Percentiles rank a stretch among this genome's conserved stretches.
phyloP scores from a whole-genome alignment of 768 basidiomycete species.

The Daedaleopsis nitida region DNA sequence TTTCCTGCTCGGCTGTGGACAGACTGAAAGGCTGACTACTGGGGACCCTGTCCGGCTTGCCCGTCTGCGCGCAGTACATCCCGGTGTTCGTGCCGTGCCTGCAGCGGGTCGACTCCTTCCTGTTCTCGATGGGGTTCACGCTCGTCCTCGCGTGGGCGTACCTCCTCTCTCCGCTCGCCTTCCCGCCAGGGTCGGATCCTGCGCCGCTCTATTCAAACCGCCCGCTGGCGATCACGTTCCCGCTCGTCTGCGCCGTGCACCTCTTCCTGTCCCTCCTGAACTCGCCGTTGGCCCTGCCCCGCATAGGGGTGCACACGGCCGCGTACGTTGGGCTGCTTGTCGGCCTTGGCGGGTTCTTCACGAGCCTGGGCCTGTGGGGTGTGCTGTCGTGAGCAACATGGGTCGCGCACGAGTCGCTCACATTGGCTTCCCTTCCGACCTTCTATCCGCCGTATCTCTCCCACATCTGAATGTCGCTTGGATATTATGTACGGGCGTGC shows the following conservation, averaged over 20 bases:
- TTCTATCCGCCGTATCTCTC: no score
- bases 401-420: not conserved
- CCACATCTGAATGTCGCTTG: no score
- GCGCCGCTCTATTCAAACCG: conserved; percentile 23
- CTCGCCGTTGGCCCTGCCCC: conserved; percentile 65
- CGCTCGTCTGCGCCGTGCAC: conserved; percentile 39
- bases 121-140: conserved; percentile 68
- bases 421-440: no score
- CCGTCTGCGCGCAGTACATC: conserved; percentile 50
- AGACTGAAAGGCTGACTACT: not conserved
- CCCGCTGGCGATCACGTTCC: conserved; percentile 33
- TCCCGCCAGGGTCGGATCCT: conserved; percentile 12
- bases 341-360: conserved; percentile 69
- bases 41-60: no score
- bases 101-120: conserved; percentile 72
- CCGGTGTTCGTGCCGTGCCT: conserved; percentile 79
- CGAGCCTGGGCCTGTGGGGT: conserved; percentile 73
- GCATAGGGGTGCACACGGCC: conserved; percentile 74
- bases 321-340: conserved; percentile 72
- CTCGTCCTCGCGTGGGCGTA: conserved; percentile 64
- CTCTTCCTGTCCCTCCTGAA: conserved; percentile 62
- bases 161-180: conserved; percentile 53
- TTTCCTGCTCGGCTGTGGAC: not conserved
- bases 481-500: no score
- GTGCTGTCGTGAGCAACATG: conserved; percentile 46